Base-by-base conservation (phyloP, 2,329 filamentous ascomycete species). In the Colletotrichum lindemuthianum region DNA sequence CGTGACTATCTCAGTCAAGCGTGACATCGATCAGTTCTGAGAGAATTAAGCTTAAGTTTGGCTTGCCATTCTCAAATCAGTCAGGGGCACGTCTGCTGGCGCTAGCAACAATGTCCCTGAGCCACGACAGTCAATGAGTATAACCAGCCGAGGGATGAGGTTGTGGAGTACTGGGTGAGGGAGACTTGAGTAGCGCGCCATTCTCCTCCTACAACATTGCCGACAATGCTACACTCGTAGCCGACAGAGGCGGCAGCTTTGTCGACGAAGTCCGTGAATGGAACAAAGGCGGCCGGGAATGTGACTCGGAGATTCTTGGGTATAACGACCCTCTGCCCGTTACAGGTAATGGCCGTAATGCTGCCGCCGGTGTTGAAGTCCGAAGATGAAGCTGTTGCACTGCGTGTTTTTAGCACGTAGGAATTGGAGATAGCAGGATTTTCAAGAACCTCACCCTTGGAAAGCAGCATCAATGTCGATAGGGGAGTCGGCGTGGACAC, bases 171-270 rank as follows among this genome's bases (percentile, higher is more conserved):
- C 59, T 79, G 75, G 1, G 76, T 70, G 6, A 80, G 70, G 24
- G 71, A 69, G 11, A 81, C 73, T 41, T 78, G 75, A 1, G 73
- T 79, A 7, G 78, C 79, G 24, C 77, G 77, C n/a, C 74, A 68
- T 7, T 69, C 63, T 24, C 73, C 74, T 48, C 73, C 69, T 51
- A 80, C 72, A 5, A 77, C 67, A 56, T 81, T 81, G 11, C 79
- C 79, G 6, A 69, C 69, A 5, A 81, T 73, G 55, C 72, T 63
- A 70, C 69, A 63, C 11, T 61, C 44, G 32, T 63, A 66, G 1
- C 44, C 45, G 3, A 32, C 37, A 36, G 61, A 68, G 37, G 32
- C 50, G 6, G 44, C 59, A 1, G 41, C 51, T 24, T 52, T 53
- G 5, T 16, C 67, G 0, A 67, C 68, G 32, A 70, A 70, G 36